Evolutionary conservation across 805 yeast genomes (phyloP).

Genomic region (Yarrowia sp.): DNA sequence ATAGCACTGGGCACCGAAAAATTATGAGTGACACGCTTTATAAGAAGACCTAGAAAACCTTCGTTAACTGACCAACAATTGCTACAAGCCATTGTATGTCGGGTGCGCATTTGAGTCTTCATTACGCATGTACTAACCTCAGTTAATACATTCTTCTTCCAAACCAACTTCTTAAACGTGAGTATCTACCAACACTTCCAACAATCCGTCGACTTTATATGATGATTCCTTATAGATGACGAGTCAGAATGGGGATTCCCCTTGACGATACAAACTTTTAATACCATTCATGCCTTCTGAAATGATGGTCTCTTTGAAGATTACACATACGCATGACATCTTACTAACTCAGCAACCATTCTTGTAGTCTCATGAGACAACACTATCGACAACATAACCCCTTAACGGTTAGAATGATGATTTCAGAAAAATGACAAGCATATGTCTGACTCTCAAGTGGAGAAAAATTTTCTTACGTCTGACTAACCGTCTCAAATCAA

Average conservation of each 20-base stretch:
- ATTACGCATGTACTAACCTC: conserved; percentile 7
- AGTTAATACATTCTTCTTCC: conserved; percentile 9
- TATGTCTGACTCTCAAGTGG: conserved; percentile 80
- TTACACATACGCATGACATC: background rate
- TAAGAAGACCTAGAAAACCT: conserved; percentile 97
- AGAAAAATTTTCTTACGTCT: conserved; percentile 64
- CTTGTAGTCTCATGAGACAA: background rate
- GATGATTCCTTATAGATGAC: conserved; percentile 69
- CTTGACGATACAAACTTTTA: conserved; percentile 77
- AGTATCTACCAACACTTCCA: background rate
- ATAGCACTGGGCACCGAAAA: conserved; percentile 99
- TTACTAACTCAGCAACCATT: conserved; percentile 2
- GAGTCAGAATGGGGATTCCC: conserved; percentile 97
- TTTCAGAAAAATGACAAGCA: conserved; percentile 86
- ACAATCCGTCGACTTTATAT: conserved; percentile 11
- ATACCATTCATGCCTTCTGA: conserved; percentile 97
- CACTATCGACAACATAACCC: background rate
- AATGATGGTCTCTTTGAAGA: conserved; percentile 28
- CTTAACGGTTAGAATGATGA: conserved; percentile 58
- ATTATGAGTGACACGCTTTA: conserved; percentile 90
- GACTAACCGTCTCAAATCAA: conserved; percentile 41
- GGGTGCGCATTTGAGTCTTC: background rate
- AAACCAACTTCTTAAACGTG: background rate
- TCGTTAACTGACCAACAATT: conserved; percentile 61
- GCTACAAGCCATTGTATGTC: background rate